Percentiles rank a stretch among this genome's conserved stretches.
Conservation (phyloP, 2,329 filamentous ascomycete genomes). For the Ramichloridium luteum region DNA sequence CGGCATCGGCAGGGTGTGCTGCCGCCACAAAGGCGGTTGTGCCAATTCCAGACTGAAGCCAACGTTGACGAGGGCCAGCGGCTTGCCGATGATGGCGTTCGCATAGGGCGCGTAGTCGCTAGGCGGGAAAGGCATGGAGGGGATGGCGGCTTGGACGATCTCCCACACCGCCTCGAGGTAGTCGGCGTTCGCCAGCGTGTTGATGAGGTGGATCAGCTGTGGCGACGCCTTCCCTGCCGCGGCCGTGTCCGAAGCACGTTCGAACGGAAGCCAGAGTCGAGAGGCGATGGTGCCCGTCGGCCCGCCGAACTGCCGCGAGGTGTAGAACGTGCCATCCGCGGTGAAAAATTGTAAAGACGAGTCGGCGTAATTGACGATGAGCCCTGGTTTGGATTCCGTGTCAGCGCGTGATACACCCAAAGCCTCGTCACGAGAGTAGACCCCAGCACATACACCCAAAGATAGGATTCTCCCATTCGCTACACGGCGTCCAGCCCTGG, state of each 20-base stretch:
- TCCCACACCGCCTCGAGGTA: constrained; percentile 25
- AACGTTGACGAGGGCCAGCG: constrained; percentile 31
- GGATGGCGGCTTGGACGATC: constrained; percentile 27
- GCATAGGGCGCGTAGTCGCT: constrained; percentile 27
- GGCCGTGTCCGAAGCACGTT: neutral
- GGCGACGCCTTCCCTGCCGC: neutral
- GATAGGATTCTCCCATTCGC: constrained; percentile 7
- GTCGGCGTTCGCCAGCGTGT: constrained; percentile 6
- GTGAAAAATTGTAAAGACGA: constrained; percentile 6
- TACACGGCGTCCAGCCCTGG: constrained; percentile 3
- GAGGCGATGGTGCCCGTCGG: constrained; percentile 1
- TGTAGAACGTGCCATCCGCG: constrained; percentile 4
- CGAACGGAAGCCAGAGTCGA: constrained; percentile 4
- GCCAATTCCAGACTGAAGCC: constrained; percentile 30
- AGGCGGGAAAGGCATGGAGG: constrained; percentile 22
- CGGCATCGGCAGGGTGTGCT: constrained; percentile 1
- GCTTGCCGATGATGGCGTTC: constrained; percentile 29
- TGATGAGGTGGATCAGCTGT: constrained; percentile 3
- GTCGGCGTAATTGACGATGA: constrained; percentile 9
- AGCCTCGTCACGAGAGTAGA: no score
- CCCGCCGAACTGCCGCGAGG: constrained; percentile 4
- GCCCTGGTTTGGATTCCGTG: no score
- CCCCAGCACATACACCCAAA: no score
- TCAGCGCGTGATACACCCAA: no score
- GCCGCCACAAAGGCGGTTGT: neutral